phyloP scores from a whole-genome alignment of 441 rosid genomes.

The Erodium chrysanthum region DNA sequence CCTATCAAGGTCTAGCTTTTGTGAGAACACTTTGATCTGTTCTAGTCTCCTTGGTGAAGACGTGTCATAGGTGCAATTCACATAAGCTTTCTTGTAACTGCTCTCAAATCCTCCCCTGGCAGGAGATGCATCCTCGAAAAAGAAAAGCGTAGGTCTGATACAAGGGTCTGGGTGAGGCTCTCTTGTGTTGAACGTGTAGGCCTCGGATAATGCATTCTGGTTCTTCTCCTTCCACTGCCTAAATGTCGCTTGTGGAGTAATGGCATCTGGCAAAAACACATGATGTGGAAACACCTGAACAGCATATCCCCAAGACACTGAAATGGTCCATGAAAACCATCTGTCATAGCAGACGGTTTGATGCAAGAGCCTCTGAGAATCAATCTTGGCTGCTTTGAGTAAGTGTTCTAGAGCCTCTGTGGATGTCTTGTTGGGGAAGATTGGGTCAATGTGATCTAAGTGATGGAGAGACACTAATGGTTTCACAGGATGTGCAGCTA shows the following conservation, averaged over 20 bases:
- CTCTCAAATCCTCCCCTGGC: constrained; percentile 23
- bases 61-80: constrained; percentile 35
- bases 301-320: constrained; percentile 84
- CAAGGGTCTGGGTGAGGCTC: constrained; percentile 46
- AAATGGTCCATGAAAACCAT: constrained; percentile 75
- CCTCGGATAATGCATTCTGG: constrained; percentile 21
- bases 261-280: constrained; percentile 37
- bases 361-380: constrained; percentile 63
- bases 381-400: constrained; percentile 38
- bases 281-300: constrained; percentile 52
- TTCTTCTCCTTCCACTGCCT: constrained; percentile 39
- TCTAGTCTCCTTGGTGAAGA: constrained; percentile 48
- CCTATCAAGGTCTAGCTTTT: constrained; percentile 40
- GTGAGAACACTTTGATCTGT: constrained; percentile 54
- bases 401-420: constrained; percentile 41
- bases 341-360: constrained; percentile 75
- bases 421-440: constrained; percentile 69
- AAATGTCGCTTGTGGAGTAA: constrained; percentile 54
- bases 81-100: constrained; percentile 40
- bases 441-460: constrained; percentile 46
- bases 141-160: constrained; percentile 56
- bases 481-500: constrained; percentile 59
- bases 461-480: constrained; percentile 77
- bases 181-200: constrained; percentile 53
- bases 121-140: constrained; percentile 35